phyloP scores from a whole-genome alignment of 192 early-diverging fungal species.

The Coemansia sp. region DNA sequence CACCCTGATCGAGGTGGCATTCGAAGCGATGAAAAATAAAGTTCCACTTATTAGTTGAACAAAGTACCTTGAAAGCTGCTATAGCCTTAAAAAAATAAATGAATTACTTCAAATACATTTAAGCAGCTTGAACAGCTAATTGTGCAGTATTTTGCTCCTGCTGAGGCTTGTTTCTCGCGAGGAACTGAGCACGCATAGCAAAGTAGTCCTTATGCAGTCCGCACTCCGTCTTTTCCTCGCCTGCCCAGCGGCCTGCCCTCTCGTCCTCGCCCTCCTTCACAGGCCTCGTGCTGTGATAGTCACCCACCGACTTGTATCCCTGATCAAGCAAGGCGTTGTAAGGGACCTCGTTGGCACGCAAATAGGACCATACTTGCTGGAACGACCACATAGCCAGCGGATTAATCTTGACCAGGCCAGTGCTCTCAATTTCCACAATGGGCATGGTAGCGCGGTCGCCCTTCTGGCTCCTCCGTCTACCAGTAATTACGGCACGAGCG shows the following conservation, averaged over 20 bases:
- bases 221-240: conserved; percentile 88
- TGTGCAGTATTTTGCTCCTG: conserved; percentile 23
- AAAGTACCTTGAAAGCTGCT: too few relatives aligned
- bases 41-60: background rate
- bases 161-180: conserved; percentile 74
- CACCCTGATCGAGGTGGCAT: background rate
- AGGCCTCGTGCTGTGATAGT: conserved; percentile 84
- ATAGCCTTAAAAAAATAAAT: too few relatives aligned
- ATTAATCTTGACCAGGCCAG: conserved; percentile 86
- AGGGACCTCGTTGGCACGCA: conserved; percentile 80
- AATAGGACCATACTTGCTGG: conserved; percentile 83
- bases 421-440: conserved; percentile 81
- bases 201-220: conserved; percentile 97
- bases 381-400: conserved; percentile 90
- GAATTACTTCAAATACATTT: background rate
- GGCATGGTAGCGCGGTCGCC: conserved; percentile 75
- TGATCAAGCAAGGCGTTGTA: conserved; percentile 87
- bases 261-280: conserved; percentile 68
- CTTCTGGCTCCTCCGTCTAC: conserved; percentile 82
- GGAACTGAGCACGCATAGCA: conserved; percentile 79
- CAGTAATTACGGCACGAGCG: conserved; percentile 83
- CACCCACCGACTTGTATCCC: conserved; percentile 91
- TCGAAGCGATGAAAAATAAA: background rate
- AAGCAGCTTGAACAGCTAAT: background rate
- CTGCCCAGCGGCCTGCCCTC: conserved; percentile 86